These are phyloP conservation scores for Simmondsia chinensis DNA, from an alignment of 148 eudicot species.

Conservation along the genomic window DNA sequence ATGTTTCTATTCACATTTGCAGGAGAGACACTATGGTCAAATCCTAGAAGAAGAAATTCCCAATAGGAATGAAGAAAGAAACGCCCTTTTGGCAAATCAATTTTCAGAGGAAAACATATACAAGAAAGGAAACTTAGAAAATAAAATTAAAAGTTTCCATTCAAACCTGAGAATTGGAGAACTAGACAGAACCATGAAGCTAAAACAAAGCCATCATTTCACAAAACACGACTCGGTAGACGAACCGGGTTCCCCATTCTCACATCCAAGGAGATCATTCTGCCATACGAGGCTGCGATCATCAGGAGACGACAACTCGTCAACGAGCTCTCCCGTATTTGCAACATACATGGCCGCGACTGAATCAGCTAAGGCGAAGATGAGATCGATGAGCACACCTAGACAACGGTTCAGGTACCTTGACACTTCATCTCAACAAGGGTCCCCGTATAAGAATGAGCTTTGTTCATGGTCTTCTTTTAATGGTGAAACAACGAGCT, in stretches of 20 bases:
- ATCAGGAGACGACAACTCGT: constrained; percentile 26
- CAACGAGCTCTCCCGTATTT: constrained; percentile 21
- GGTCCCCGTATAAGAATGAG: constrained; percentile 27
- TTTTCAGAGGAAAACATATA: constrained; percentile 20
- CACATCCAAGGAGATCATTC: constrained; percentile 71
- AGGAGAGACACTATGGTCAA: constrained; percentile 54
- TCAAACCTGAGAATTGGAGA: constrained; percentile 13
- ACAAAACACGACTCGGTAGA: constrained; percentile 28
- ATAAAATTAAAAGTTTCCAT: constrained; percentile 11
- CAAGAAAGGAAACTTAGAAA: constrained; percentile 10
- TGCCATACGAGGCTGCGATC: constrained; percentile 30
- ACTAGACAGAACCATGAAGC: constrained; percentile 3
- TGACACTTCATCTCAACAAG: constrained; percentile 28
- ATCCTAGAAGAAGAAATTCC: constrained; percentile 27
- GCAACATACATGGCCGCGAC: constrained; percentile 78
- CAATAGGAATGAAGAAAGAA: constrained; percentile 18
- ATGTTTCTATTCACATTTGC: no score
- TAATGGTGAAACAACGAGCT: constrained; percentile 21
- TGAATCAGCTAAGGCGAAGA: constrained; percentile 73
- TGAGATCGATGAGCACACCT: constrained; percentile 74
- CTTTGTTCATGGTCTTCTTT: constrained; percentile 41
- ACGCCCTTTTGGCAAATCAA: constrained; percentile 21
- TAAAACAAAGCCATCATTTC: constrained; percentile 17
- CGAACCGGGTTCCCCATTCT: constrained; percentile 33
- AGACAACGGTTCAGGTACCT: constrained; percentile 37